Conservation (phyloP, 2,329 filamentous ascomycete genomes). For the Colletotrichum falcatum region DNA sequence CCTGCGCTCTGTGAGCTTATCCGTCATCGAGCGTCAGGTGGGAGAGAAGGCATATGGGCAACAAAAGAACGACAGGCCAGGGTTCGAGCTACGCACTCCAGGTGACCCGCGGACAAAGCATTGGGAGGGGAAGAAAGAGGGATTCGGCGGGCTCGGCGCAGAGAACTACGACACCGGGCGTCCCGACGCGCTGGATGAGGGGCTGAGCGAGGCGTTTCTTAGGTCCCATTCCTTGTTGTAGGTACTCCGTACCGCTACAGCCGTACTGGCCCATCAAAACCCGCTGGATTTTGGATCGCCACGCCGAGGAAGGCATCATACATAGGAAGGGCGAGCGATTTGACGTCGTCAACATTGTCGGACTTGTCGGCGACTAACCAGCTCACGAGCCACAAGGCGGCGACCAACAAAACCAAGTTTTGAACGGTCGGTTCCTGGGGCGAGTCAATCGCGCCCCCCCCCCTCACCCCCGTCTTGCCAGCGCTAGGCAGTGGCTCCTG, state of each 20-base stretch:
- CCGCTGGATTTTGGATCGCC: neutral
- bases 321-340: neutral
- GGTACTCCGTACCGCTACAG: neutral
- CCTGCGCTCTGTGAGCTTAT: slow-evolving; percentile 5
- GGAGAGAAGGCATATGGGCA: slow-evolving; percentile 24
- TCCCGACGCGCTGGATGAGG: slow-evolving; percentile 38
- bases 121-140: slow-evolving; percentile 1
- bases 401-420: slow-evolving; percentile 16
- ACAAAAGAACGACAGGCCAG: slow-evolving; percentile 32
- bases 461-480: neutral
- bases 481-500: slow-evolving; percentile 15
- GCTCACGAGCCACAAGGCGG: neutral
- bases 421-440: neutral
- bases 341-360: slow-evolving; percentile 16
- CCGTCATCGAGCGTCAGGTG: neutral
- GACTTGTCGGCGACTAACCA: neutral
- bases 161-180: slow-evolving; percentile 24
- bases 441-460: neutral
- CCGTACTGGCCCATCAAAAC: neutral
- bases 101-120: slow-evolving; percentile 31
- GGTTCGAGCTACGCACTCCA: neutral
- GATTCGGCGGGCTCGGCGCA: neutral
- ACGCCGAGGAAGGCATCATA: neutral
- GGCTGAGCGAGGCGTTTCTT: slow-evolving; percentile 36
- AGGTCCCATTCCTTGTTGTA: slow-evolving; percentile 3